Percentiles rank a stretch among this genome's conserved stretches.
These are phyloP conservation scores for Acanthamoeba triangularis DNA, from an alignment of 208 protist genomes.

Conservation along the genomic window DNA sequence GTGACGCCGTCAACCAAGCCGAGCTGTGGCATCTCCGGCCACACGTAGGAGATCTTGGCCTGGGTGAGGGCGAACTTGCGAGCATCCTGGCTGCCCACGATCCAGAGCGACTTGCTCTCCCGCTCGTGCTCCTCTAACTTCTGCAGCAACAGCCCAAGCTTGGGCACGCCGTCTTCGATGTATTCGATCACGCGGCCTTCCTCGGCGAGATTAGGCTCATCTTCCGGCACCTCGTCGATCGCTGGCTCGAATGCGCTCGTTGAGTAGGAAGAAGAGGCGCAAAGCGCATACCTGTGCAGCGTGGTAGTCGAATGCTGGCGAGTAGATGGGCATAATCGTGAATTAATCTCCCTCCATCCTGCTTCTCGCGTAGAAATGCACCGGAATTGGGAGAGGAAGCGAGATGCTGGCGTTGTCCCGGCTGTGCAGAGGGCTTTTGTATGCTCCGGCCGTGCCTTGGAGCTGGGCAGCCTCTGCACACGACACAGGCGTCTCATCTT, in stretches of 20 bases:
- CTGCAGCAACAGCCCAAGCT: constrained; percentile 43
- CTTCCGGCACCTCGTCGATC: not conserved
- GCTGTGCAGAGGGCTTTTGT: not conserved
- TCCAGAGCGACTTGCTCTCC: not conserved
- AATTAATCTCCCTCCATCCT: not conserved
- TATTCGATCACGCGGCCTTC: constrained; percentile 26
- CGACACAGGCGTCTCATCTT: not conserved
- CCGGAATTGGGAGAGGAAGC: not conserved
- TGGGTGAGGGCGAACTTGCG: constrained; percentile 56
- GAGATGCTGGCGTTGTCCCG: not conserved
- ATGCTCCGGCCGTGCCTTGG: not conserved
- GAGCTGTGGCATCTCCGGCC: not conserved
- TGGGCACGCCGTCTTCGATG: constrained; percentile 34
- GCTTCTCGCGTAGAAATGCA: not conserved
- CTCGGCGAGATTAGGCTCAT: not conserved
- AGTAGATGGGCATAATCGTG: not conserved
- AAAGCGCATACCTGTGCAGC: not conserved
- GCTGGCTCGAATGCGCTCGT: not conserved
- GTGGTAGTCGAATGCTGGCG: not conserved
- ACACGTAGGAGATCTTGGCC: constrained; percentile 64
- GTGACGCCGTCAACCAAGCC: not conserved
- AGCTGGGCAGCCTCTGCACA: not conserved
- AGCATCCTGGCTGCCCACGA: constrained; percentile 53
- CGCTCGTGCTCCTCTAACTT: constrained; percentile 36
- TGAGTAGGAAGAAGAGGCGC: not conserved